Conservation (phyloP, 2,329 filamentous ascomycete genomes). For the Fusarium vanettenii region DNA sequence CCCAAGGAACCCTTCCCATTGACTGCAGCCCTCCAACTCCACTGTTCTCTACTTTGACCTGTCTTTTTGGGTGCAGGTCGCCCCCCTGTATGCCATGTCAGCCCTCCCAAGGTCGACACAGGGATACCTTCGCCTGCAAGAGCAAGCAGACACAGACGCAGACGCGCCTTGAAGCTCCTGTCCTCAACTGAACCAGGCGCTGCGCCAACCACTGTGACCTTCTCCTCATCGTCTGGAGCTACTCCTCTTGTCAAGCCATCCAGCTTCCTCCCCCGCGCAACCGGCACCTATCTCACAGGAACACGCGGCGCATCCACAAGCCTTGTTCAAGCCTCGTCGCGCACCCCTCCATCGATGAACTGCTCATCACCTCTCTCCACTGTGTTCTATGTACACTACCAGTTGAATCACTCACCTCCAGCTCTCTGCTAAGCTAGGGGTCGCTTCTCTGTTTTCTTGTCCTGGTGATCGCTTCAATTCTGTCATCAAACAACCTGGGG, state of each 20-base stretch:
- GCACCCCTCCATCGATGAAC: neutral
- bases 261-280: slow-evolving; percentile 9
- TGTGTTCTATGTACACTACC: neutral
- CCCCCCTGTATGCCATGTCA: neutral
- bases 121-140: neutral
- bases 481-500: neutral
- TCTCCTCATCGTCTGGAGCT: neutral
- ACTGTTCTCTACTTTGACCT: neutral
- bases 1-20: slow-evolving; percentile 18
- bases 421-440: neutral
- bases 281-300: slow-evolving; percentile 2
- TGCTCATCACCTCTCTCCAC: neutral
- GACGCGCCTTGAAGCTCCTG: neutral
- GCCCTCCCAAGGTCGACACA: slow-evolving; percentile 1
- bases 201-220: neutral
- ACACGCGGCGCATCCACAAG: slow-evolving; percentile 17
- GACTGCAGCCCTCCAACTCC: slow-evolving; percentile 13
- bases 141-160: neutral
- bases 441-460: neutral
- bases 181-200: neutral
- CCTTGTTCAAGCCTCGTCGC: slow-evolving; percentile 7
- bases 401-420: neutral
- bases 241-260: slow-evolving; percentile 1
- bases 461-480: neutral
- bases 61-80: neutral